Percentiles rank a stretch among this genome's conserved stretches.
These are phyloP conservation scores for Cyberlindnera sargentensis DNA, from an alignment of 805 yeast species.

Conservation along the genomic window DNA sequence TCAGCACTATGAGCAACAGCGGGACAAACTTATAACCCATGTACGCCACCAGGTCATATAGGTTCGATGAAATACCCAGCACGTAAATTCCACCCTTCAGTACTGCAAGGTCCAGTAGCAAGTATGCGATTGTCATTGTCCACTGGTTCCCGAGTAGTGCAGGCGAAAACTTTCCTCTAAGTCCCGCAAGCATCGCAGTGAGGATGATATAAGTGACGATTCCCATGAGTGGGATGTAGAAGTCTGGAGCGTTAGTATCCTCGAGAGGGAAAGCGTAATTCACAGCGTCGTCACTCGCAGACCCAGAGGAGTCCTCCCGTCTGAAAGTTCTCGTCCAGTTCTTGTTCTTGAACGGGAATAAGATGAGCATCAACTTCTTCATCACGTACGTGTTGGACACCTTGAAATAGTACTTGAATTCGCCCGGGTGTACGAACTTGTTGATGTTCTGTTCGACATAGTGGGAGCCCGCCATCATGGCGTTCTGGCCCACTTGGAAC, in stretches of 20 bases:
- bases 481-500: constrained; percentile 79
- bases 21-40: constrained; percentile 94
- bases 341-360: constrained; percentile 80
- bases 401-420: constrained; percentile 81
- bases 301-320: constrained; percentile 29
- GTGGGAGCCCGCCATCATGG: constrained; percentile 74
- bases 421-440: constrained; percentile 40
- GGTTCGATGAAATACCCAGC: constrained; percentile 58
- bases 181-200: constrained; percentile 79
- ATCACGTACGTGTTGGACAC: constrained; percentile 86
- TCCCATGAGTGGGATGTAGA: constrained; percentile 94
- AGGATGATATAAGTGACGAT: constrained; percentile 78
- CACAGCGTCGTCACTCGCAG: constrained; percentile 14
- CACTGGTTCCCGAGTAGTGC: constrained; percentile 83
- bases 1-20: constrained; percentile 47
- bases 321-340: constrained; percentile 66
- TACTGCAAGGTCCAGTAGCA: constrained; percentile 65
- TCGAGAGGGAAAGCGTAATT: constrained; percentile 69
- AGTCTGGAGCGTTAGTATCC: constrained; percentile 92
- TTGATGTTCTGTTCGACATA: constrained; percentile 60
- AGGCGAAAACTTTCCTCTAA: constrained; percentile 88
- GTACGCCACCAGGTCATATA: constrained; percentile 82
- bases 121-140: constrained; percentile 78
- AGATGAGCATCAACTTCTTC: constrained; percentile 59
- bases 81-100: constrained; percentile 80